These are phyloP conservation scores for Ceriops tagal DNA, from an alignment of 345 rosid species.

Conservation along the genomic window DNA sequence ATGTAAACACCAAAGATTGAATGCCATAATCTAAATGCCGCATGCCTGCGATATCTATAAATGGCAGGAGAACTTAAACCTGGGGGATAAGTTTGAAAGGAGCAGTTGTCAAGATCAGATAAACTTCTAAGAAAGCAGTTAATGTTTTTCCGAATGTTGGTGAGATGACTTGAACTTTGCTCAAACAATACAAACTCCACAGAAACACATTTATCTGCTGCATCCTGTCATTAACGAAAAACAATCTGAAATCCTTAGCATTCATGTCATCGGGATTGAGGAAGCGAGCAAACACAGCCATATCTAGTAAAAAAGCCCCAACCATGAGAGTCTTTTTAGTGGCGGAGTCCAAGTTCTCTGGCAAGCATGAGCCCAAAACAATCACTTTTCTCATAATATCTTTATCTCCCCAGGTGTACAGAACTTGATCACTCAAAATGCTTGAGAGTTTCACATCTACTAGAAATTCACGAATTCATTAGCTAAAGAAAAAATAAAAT, in stretches of 20 bases:
- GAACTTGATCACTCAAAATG: constrained; percentile 54
- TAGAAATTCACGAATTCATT: constrained; percentile 8
- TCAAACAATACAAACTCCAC: constrained; percentile 72
- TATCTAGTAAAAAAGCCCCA: constrained; percentile 10
- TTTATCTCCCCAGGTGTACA: constrained; percentile 73
- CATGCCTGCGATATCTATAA: background rate
- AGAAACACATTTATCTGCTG: constrained; percentile 70
- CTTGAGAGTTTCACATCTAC: constrained; percentile 57
- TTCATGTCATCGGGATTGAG: constrained; percentile 15
- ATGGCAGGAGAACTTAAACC: constrained; percentile 32
- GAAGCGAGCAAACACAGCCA: background rate
- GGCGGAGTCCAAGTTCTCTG: constrained; percentile 38
- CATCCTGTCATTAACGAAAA: constrained; percentile 44
- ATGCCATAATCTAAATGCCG: constrained; percentile 1
- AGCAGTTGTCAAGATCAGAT: constrained; percentile 90
- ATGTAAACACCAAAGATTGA: background rate
- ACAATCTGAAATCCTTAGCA: background rate
- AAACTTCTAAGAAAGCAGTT: constrained; percentile 47
- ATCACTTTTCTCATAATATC: constrained; percentile 65
- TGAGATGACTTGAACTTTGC: constrained; percentile 46
- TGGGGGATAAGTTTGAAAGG: constrained; percentile 54
- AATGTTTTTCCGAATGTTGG: constrained; percentile 43
- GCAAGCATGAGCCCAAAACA: constrained; percentile 59
- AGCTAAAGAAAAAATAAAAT: background rate
- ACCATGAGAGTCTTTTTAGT: constrained; percentile 58